Conservation (phyloP, 2,329 filamentous ascomycete genomes). For the Sarocladiaceae sp. region DNA sequence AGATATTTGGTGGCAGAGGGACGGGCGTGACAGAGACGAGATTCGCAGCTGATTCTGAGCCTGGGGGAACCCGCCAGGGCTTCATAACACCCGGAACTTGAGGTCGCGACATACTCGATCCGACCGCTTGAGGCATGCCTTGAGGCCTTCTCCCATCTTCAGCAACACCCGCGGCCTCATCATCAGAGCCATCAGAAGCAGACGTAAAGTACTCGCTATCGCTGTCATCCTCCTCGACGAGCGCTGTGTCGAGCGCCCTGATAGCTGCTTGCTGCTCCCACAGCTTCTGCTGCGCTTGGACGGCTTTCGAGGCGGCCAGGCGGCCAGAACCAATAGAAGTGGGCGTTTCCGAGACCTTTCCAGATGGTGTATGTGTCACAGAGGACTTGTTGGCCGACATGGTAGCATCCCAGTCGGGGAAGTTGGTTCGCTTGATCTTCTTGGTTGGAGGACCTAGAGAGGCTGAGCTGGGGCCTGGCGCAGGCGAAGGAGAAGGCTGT, state of each 20-base stretch:
- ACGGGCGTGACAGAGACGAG: too few species aligned
- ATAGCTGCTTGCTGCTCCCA: slow-evolving; percentile 23
- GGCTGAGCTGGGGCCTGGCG: background rate
- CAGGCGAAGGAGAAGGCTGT: background rate
- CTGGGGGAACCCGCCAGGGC: too few species aligned
- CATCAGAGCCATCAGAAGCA: background rate
- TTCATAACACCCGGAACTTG: too few species aligned
- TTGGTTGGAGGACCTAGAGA: background rate
- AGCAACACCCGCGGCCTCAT: background rate
- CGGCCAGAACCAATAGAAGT: background rate
- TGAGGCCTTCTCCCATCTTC: too few species aligned
- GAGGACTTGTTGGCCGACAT: background rate
- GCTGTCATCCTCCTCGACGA: background rate
- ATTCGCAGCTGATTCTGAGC: too few species aligned
- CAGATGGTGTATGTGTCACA: background rate
- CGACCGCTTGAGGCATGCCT: too few species aligned
- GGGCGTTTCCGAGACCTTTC: background rate
- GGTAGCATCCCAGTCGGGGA: slow-evolving; percentile 13
- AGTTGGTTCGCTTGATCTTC: slow-evolving; percentile 14
- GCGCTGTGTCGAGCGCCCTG: too few species aligned
- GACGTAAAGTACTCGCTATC: background rate
- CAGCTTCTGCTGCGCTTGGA: slow-evolving; percentile 18
- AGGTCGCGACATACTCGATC: too few species aligned
- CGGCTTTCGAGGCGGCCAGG: background rate
- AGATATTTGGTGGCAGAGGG: too few species aligned